These are phyloP conservation scores for Pleurotus ostreatus DNA, from an alignment of 768 basidiomycete genomes.

Conservation along the genomic window DNA sequence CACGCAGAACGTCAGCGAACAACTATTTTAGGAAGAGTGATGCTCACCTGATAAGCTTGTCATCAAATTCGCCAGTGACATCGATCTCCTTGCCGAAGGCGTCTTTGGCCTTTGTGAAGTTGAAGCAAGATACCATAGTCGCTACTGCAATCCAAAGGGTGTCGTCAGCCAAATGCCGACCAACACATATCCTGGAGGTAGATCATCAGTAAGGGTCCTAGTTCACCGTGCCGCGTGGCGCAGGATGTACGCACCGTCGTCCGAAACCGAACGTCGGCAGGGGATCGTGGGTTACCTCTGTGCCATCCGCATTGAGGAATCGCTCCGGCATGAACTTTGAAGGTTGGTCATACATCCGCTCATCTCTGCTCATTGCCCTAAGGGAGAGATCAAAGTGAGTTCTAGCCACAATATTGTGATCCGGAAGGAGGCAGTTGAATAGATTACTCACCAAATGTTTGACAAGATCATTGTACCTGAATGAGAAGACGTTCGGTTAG, in stretches of 20 bases:
- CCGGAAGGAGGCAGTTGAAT: too few species aligned
- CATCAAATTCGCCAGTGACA: slow-evolving; percentile 25
- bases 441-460: slow-evolving; percentile 5
- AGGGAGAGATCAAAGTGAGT: neutral
- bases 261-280: slow-evolving; percentile 5
- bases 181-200: slow-evolving; percentile 28
- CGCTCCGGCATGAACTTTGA: slow-evolving; percentile 1
- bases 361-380: slow-evolving; percentile 9
- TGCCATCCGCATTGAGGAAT: slow-evolving; percentile 4
- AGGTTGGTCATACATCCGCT: neutral
- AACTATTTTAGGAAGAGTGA: neutral
- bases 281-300: neutral
- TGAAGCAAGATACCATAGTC: slow-evolving; percentile 15
- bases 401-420: neutral
- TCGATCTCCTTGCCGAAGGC: slow-evolving; percentile 12
- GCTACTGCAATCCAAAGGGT: slow-evolving; percentile 30
- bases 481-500: neutral
- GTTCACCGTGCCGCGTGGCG: slow-evolving; percentile 11
- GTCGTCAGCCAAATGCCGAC: slow-evolving; percentile 27
- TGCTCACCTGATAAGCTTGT: slow-evolving; percentile 29
- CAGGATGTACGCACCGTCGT: slow-evolving; percentile 2
- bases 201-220: slow-evolving; percentile 21
- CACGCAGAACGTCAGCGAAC: neutral
- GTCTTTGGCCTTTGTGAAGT: slow-evolving; percentile 4
- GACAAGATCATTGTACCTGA: slow-evolving; percentile 4